Base-by-base conservation (phyloP, 176 grass and related monocot species). In the Musa acuminata region DNA sequence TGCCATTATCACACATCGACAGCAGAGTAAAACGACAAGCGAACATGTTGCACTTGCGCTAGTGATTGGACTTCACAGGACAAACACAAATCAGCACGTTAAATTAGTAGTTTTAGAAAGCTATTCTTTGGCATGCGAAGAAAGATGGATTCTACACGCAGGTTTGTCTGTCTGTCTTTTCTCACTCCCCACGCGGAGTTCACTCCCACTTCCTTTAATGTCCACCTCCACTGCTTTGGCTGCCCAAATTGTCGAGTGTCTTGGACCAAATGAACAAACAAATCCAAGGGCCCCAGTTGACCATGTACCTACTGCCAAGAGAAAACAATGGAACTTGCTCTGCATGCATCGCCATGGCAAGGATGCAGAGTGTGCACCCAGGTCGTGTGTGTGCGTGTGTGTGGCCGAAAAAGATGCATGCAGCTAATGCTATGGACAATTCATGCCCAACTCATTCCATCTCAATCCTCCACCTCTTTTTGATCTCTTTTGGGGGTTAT, bases 81-180 rank as follows among this genome's bases (percentile, higher is more conserved):
- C 35, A 6, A 43, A 43, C 55, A 16, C 55, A 57, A 57, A 16
- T 27, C 17, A 57, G 55, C 13, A 57, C 35, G 35, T 43, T 4
- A 57, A 57, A 4, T 57, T 57, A 16, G 55, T 29, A 65, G 21
- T 13, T 10, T 11, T 1, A 29, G 22, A 13, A 66, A 26, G 35
- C 8, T 26, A 66, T 21, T 66, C 11, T 66, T 66, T 66, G 64
- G 64, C 64, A 67, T 67, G 64, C 64, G 25, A 67, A 67, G 64
- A 67, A 66, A 29, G 64, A 21, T 7, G 5, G 64, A 67, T 67
- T 65, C 63, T 65, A 21, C 63, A 65, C 63, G 24, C 1, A 27
- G 21, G 12, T 11, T 13, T 65, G 21, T 24, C 17, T 25, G 8
- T 22, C 10, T 25, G 17, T 60, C 57, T 20, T 59, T 59, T 59